Base-by-base conservation (phyloP, 495 filamentous ascomycete genomes). In the Penicillium manginii region DNA sequence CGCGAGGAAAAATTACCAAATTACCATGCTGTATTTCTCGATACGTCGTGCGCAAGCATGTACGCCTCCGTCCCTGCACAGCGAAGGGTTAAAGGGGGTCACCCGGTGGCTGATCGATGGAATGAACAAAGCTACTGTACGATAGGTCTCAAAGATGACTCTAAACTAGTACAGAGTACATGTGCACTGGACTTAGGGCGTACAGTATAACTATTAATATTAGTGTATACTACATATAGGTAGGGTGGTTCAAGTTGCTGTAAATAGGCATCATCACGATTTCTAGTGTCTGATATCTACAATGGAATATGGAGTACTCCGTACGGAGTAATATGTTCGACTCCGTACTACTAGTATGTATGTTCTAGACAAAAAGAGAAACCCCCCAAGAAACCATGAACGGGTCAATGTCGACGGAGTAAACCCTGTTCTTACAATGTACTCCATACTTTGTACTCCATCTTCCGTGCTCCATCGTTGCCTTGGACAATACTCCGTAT, bases 11-110 rank as follows among this genome's bases (percentile, higher is more conserved):
- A 29, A 29, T 29, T 29, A 29, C 26, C 10, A 29, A 47, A 23
- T 47, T 29, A 47, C 45, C 45, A 14, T 14, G 3, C n/a, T n/a
- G n/a, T n/a, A n/a, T n/a, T n/a, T n/a, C n/a, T n/a, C n/a, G n/a
- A n/a, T n/a, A n/a, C n/a, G n/a, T n/a, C n/a, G 54, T 52, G 57
- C 47, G 57, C 62, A 63, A 50, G 65, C 57, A 68, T 63, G 65
- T 68, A 67, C 62, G 59, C 62, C 65, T 65, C 65, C 65, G 65
- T 63, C 11, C 52, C 58, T 57, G 62, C 49, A 60, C 61, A 21
- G 39, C 42, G 31, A 32, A 60, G 58, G 60, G 58, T 61, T 12
- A 22, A 33, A 29, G 42, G 54, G 56, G 61, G 66, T 62, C 63
- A 58, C 59, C 62, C 59, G 60, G 40, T 43, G 40, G 40, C 40